Evolutionary conservation across 352 stramenopile species (phyloP), one percentile per base, ranked within the genome.

Genomic region (Globisporangium canariense): DNA sequence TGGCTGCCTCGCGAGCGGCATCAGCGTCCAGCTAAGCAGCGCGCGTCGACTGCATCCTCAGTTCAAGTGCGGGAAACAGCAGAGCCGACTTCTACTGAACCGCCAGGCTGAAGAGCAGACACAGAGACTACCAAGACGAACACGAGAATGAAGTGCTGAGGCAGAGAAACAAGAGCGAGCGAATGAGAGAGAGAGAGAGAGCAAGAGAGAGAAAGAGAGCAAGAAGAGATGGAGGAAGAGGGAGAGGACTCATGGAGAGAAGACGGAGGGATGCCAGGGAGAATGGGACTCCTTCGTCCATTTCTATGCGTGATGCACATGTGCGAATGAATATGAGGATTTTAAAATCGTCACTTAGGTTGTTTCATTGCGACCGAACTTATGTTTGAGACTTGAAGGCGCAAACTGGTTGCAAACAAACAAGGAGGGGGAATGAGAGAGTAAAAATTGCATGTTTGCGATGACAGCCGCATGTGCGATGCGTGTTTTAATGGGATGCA

Each of bases 1-100:
- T 97, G 78, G 93, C 90, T 65, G 79, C 78, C 55, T 70, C 76
- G 51, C 96, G 96, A 60, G 67, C 79, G 70, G 57, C 69, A 32
- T 70, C 68, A 71, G 74, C 75, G 73, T 80, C 56, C 28, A 68
- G 58, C 63, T 68, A 69, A 60, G 20, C 34, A 38, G 45, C 11
- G 3, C 20, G 34, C 25, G 25, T 34, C n/a, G 28, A 52, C 18
- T 20, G 25, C 43, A 58, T 64, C 36, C 22, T 18, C 10, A 64
- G 16, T 59, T 45, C 65, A 69, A 70, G 52, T 69, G 50, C 16
- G n/a, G 36, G 22, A 13, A 36, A 54, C 59, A 60, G 28, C 16
- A 38, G 25, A 63, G 50, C 32, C 58, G 14, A 58, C 38, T 25
- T 30, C 18, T 28, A 56, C 34, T 28, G 50, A 56, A 56, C 50